Base-by-base conservation (phyloP, 768 basidiomycete genomes). In the Atractiella rhizophila region DNA sequence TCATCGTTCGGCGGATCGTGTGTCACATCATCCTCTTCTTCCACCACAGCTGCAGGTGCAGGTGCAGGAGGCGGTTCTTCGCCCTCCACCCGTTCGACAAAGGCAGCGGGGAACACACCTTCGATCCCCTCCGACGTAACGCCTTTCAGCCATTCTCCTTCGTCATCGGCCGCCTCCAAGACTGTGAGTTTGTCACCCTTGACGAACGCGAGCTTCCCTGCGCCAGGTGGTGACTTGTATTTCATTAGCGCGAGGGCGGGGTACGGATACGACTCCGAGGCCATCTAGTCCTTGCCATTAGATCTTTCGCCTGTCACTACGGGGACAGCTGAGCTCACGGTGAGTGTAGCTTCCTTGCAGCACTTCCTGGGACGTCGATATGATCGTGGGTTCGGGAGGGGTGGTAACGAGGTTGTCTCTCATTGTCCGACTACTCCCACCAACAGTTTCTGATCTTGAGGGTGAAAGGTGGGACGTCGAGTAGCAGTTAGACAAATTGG, bases 71-170 rank as follows among this genome's bases (percentile, higher is more conserved):
- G 15, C 27, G 5, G 28, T 19, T 37, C 20, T 13, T 46, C 28
- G 16, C 35, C 23, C 9, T 43, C 42, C 11, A 43, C 5, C 11
- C 18, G 18, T 29, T 40, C 13, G 12, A 51, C 46, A 13, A 48
- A 51, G 2, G 21, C 18, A 9, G 39, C 33, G 1, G 49, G 49
- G 36, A 51, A 48, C 2, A 51, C 42, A 2, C 45, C 46, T 33
- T 43, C 44, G 11, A 18, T 35, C 6, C 12, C 37, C 4, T 32
- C 44, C 12, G 21, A 26, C 5, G 28, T 39, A 29, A 31, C 35
- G 11, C 46, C 49, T 25, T 44, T 35, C 19, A 43, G 37, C 49
- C 49, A 51, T 19, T 51, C 49, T 7, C 46, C 49, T 5, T 51
- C 49, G 25, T 47, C 49, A 35, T 51, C 49, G 3, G 43, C 49